Evolutionary conservation across 305 asterid species (phyloP), one percentile per base, ranked within the genome.

Genomic region (Fraxinus velutina): DNA sequence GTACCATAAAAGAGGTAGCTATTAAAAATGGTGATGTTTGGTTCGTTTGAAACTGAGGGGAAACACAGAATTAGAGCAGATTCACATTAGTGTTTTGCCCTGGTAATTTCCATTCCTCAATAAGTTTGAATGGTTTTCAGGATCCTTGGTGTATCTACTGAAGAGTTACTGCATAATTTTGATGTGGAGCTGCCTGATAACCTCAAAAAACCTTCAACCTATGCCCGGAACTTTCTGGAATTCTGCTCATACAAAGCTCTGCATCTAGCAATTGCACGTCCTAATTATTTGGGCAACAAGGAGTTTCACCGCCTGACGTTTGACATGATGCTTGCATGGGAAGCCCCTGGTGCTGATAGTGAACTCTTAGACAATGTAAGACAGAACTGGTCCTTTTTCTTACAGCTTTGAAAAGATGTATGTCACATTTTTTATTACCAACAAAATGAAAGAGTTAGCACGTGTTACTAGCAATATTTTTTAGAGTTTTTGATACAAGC

Each of bases 241-340:
- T 93, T 89, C 86, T 91, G 94, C 89, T 92, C 97, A 1, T 93
- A 87, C 86, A 91, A 91, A 87, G 90, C 98, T 64, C 84, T 94
- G 44, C 84, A 80, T 83, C 79, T 88, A 80, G 88, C 90, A 82
- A 86, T 85, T 73, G 78, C 73, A 57, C 89, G 78, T 19, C 87
- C 94, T 62, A 89, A 93, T 87, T 94, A 92, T 83, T 80, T 94
- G 85, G 88, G 87, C 27, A 88, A 91, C 84, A 91, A 87, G 85
- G 94, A 92, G 68, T 94, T 94, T 85, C 91, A 93, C 57, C 89
- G 90, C 68, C 89, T 93, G 81, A 90, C 89, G 83, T 94, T 92
- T 86, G 98, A 94, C 86, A 94, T 94, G 97, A 94, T 94, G 98
- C 88, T 93, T 75, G 97, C 98, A 60, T 94, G 98, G 98, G 98